phyloP scores from a whole-genome alignment of 495 filamentous ascomycete species.

The Penicillium flavigenum region DNA sequence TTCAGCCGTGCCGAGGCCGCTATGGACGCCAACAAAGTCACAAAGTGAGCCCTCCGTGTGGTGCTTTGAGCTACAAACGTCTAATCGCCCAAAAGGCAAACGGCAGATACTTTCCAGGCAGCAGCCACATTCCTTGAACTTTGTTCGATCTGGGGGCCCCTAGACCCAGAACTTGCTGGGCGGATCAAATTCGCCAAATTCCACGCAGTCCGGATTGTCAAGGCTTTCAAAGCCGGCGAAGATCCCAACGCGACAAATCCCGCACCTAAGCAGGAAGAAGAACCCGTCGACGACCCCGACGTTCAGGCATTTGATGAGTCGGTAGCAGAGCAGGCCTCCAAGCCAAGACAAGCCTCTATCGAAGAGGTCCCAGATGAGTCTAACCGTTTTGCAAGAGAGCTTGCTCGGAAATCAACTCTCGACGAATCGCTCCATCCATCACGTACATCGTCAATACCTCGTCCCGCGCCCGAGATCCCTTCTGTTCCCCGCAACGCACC shows the following conservation, averaged over 20 bases:
- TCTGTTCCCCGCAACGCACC: constrained; percentile 28
- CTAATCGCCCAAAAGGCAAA: constrained; percentile 60
- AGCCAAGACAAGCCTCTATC: constrained; percentile 57
- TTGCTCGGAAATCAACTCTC: constrained; percentile 41
- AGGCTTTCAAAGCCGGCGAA: constrained; percentile 85
- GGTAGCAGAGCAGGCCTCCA: constrained; percentile 33
- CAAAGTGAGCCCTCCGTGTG: constrained; percentile 56
- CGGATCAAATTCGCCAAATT: constrained; percentile 97
- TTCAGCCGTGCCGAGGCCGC: constrained; percentile 80
- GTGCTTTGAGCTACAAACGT: constrained; percentile 14
- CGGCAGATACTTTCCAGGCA: constrained; percentile 87
- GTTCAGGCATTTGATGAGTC: constrained; percentile 49
- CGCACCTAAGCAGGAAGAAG: constrained; percentile 47
- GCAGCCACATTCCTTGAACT: constrained; percentile 90
- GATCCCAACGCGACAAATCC: constrained; percentile 93
- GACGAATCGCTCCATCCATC: constrained; percentile 56
- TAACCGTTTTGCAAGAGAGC: constrained; percentile 34
- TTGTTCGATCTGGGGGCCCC: constrained; percentile 73
- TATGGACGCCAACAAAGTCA: constrained; percentile 79
- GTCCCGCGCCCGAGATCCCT: constrained; percentile 27
- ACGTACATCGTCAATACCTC: constrained; percentile 42
- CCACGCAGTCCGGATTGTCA: constrained; percentile 86
- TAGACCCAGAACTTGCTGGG: constrained; percentile 72
- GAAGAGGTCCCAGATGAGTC: constrained; percentile 53
- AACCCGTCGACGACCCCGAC: constrained; percentile 37